Evolutionary conservation across 2,329 filamentous ascomycete species (phyloP), one percentile per base, ranked within the genome.

Genomic region (Exophiala lecanii-corni): DNA sequence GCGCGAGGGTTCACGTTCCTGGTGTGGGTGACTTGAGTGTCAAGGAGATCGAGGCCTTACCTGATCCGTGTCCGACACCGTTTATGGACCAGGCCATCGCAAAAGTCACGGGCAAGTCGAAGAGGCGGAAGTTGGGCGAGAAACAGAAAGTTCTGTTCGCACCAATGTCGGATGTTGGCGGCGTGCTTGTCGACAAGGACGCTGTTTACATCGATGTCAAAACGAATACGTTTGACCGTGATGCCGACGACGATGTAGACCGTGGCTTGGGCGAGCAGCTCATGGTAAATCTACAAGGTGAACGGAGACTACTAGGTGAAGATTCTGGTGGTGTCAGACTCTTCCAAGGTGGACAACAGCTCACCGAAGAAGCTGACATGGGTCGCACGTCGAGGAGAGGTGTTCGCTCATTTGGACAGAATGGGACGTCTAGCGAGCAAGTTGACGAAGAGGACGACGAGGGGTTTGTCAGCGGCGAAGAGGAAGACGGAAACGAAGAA

Each of bases 81-180:
- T 83, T 80, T 41, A 89, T 94, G 74, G 85, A 95, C 57, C 86
- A 92, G 64, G 87, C 86, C 5, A 70, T 89, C 30, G 86, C 87
- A 28, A 95, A 94, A 61, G 79, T 81, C 2, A 82, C 82, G 0
- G 91, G 91, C 2, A 95, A 94, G 64, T 82, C 82, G 23, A 83
- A 82, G 30, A 75, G 89, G 51, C 81, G 83, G 58, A 77, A 89
- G 43, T 69, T 98, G 10, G 92, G 94, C 21, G 92, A 98, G 61
- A 98, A 97, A 67, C 91, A 98, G 61, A 96, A 96, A 69, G 80
- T 94, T 56, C 71, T 98, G 4, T 94, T 96, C 65, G 94, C 92
- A 2, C 94, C 92, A 23, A 97, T 98, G 91, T 95, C 89, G 18
- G 92, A 98, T 66, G 89, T 95, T 23, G 94, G 89, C 53, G 92